Evolutionary conservation across 208 protist genomes (phyloP).

Genomic region (Leishmania martiniquensis): DNA sequence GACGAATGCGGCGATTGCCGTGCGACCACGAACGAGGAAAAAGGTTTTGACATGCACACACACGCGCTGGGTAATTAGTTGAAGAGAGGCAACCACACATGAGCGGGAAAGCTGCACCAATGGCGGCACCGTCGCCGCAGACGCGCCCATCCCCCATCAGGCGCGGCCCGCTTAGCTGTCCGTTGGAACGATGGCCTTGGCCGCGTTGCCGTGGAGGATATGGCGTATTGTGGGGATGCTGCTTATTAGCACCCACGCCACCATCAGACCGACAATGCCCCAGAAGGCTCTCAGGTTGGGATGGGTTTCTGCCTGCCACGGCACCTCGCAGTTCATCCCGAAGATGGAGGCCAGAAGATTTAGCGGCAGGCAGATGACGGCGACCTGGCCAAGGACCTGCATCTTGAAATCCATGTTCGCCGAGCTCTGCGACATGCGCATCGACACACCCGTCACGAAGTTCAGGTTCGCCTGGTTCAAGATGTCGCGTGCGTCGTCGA

Average conservation of each 20-base stretch:
- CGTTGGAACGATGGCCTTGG: slow-evolving; percentile 58
- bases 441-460: slow-evolving; percentile 83
- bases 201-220: slow-evolving; percentile 38
- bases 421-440: slow-evolving; percentile 88
- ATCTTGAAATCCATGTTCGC: slow-evolving; percentile 86
- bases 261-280: slow-evolving; percentile 64
- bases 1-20: background rate
- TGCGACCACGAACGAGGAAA: background rate
- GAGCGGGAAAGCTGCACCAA: background rate
- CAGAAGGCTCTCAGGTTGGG: slow-evolving; percentile 64
- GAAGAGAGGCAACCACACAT: background rate
- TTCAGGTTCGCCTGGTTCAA: slow-evolving; percentile 88
- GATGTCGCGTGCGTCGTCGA: slow-evolving; percentile 81
- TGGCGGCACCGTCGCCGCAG: background rate
- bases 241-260: slow-evolving; percentile 62
- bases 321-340: slow-evolving; percentile 92
- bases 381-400: slow-evolving; percentile 75
- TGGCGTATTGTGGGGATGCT: slow-evolving; percentile 59
- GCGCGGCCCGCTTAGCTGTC: slow-evolving; percentile 28
- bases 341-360: slow-evolving; percentile 87
- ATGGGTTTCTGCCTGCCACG: slow-evolving; percentile 64
- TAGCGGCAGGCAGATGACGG: slow-evolving; percentile 84
- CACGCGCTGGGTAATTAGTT: background rate
- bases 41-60: background rate
- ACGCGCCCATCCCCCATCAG: background rate